Conservation (phyloP, 208 protist species). For the Leishmania amazonensis region DNA sequence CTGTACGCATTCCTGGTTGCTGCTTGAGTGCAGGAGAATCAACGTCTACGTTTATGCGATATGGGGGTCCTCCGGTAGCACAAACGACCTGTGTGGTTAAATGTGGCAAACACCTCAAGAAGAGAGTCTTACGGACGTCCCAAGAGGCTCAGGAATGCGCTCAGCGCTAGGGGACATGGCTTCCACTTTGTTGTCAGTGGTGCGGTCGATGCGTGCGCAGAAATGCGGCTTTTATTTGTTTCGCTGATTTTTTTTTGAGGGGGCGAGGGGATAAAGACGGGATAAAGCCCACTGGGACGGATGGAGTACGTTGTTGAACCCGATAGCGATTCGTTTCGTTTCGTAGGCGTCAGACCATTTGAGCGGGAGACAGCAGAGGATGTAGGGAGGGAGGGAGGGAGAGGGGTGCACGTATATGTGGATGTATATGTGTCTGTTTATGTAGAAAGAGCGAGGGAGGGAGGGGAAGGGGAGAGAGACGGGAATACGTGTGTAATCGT, state of each 20-base stretch:
- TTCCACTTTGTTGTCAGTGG: not conserved
- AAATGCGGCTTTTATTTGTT: not conserved
- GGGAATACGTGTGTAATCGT: not conserved
- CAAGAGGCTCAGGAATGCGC: not conserved
- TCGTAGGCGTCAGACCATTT: not conserved
- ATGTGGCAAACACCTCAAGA: not conserved
- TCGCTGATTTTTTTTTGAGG: not conserved
- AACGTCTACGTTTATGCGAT: not conserved
- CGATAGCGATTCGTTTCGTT: not conserved
- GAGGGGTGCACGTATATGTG: not conserved
- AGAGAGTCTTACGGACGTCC: not conserved
- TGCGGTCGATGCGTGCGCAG: not conserved
- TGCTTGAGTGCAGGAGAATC: not conserved
- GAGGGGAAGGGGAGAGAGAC: too few relatives aligned
- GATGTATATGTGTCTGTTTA: not conserved
- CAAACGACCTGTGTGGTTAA: not conserved
- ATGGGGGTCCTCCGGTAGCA: not conserved
- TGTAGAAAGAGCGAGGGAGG: too few relatives aligned
- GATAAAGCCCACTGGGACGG: not conserved
- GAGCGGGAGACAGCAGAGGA: not conserved
- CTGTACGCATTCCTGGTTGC: slow-evolving; percentile 49
- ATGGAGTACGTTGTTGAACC: not conserved
- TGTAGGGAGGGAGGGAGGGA: not conserved
- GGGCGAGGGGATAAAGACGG: not conserved
- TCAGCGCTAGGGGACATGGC: not conserved